Evolutionary conservation across 1,139 yeast genomes (phyloP), one percentile per base, ranked within the genome.

Genomic region (Meyerozyma guilliermondii): DNA sequence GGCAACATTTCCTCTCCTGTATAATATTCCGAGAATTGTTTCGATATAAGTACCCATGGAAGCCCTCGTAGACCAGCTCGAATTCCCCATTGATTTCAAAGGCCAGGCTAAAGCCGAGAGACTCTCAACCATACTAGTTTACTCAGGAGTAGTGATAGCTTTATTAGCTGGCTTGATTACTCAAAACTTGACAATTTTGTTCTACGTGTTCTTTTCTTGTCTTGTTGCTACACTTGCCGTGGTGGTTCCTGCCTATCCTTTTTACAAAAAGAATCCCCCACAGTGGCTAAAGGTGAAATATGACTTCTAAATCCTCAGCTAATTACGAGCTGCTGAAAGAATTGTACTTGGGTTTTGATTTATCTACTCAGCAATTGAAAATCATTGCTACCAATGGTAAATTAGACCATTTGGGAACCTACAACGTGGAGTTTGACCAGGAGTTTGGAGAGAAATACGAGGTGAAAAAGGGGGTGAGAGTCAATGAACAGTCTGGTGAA

Each of bases 311-410:
- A 6, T 5, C 33, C 28, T 5, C 28, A 11, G 3, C 28, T 11
- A 17, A 10, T 13, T 33, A 33, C 24, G n/a, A 17, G 26, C 38
- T 40, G 13, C 40, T 50, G 20, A 44, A 49, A 16, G 62, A 60
- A 22, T 63, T 75, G 41, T 82, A 65, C 53, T 64, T 86, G 47
- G 97, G 97, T 1, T 79, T 88, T 55, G 97, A 89, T 60, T 71
- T 89, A 35, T 87, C 96, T 1, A 89, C 97, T 14, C 97, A 89
- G 60, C 96, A 88, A 59, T 67, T 89, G 54, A 89, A 89, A 61
- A 78, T 87, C 39, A 76, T 88, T 35, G 81, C 83, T 23, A 79
- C 87, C 35, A 71, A 81, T 56, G 73, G 68, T 14, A 52, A 68
- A 11, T 66, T 87, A 46, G 63, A 71, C 38, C 80, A 81, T 31